Evolutionary conservation across 352 stramenopile species (phyloP).

Genomic region (Phytophthora melonis): DNA sequence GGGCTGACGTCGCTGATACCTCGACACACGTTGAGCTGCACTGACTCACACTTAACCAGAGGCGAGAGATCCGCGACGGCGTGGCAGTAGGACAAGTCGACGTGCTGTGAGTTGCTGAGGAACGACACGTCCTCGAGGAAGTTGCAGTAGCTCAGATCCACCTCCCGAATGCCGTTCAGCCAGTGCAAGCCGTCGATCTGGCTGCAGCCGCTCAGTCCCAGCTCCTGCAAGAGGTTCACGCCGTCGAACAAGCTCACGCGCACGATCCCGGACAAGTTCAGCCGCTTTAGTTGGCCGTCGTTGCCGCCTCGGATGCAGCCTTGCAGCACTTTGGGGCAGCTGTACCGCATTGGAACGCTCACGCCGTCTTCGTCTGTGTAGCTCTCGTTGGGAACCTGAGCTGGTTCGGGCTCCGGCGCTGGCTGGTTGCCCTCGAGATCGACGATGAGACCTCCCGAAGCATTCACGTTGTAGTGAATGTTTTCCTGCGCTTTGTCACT

Average conservation of each 20-base stretch:
- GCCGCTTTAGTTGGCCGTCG: conserved; percentile 33
- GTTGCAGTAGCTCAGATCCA: conserved; percentile 78
- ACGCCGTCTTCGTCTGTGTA: conserved; percentile 34
- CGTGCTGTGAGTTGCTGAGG: conserved; percentile 44
- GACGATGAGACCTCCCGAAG: conserved; percentile 28
- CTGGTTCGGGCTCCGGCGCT: conserved; percentile 33
- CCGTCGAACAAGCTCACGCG: conserved; percentile 66
- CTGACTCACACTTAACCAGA: conserved; percentile 51
- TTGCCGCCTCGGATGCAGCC: conserved; percentile 29
- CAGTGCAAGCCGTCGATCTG: conserved; percentile 56
- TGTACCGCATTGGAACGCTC: conserved; percentile 38
- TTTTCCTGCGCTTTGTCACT: conserved; percentile 25
- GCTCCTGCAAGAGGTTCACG: conserved; percentile 50
- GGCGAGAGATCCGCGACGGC: conserved; percentile 54
- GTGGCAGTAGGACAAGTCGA: conserved; percentile 82
- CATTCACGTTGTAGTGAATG: conserved; percentile 55
- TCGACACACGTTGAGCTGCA: conserved; percentile 75
- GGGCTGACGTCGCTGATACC: conserved; percentile 57
- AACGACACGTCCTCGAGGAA: conserved; percentile 62
- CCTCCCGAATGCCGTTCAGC: conserved; percentile 48
- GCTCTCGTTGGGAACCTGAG: conserved; percentile 10
- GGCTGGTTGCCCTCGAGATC: conserved; percentile 31
- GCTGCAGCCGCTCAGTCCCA: conserved; percentile 71
- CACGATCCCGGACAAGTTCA: conserved; percentile 63
- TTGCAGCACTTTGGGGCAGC: conserved; percentile 45